phyloP scores from a whole-genome alignment of 352 stramenopile genomes.

The Globisporangium perplexum region DNA sequence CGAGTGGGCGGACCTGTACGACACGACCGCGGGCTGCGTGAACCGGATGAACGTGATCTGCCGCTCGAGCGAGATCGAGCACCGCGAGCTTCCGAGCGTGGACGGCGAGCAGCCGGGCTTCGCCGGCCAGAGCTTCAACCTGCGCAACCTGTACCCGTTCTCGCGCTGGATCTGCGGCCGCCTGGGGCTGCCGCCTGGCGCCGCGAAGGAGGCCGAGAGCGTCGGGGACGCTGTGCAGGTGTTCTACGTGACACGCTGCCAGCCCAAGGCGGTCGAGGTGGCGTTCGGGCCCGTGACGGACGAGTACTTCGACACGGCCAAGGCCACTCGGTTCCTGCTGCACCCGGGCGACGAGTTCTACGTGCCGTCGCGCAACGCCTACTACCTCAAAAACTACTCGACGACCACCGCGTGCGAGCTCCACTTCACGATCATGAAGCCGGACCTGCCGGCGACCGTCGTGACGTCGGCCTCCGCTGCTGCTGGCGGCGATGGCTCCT shows the following conservation, averaged over 20 bases:
- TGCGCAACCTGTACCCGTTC: conserved; percentile 57
- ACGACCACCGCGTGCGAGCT: conserved; percentile 78
- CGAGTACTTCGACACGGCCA: conserved; percentile 85
- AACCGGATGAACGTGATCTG: conserved; percentile 84
- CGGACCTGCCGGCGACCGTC: conserved; percentile 19
- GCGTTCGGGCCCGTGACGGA: conserved; percentile 59
- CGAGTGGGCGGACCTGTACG: conserved; percentile 73
- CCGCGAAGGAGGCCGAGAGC: conserved; percentile 94
- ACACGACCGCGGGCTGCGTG: conserved; percentile 40
- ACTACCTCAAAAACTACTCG: conserved; percentile 96
- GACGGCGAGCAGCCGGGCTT: conserved; percentile 47
- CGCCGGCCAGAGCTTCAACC: conserved; percentile 87
- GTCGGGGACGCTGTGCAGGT: conserved; percentile 92
- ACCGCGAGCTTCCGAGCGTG: conserved; percentile 60
- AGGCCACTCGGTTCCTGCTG: conserved; percentile 92
- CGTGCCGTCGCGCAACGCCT: conserved; percentile 94
- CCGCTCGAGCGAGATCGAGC: conserved; percentile 60
- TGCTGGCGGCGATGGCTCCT: background rate
- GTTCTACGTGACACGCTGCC: conserved; percentile 91
- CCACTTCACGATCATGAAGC: conserved; percentile 95
- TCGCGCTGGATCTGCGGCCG: conserved; percentile 89
- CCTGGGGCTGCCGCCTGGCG: conserved; percentile 87
- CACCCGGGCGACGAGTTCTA: conserved; percentile 95
- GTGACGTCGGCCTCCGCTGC: conserved; percentile 1
- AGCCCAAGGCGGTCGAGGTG: conserved; percentile 78